Conservation (phyloP, 176 grass and related monocot genomes). For the Themeda triandra region DNA sequence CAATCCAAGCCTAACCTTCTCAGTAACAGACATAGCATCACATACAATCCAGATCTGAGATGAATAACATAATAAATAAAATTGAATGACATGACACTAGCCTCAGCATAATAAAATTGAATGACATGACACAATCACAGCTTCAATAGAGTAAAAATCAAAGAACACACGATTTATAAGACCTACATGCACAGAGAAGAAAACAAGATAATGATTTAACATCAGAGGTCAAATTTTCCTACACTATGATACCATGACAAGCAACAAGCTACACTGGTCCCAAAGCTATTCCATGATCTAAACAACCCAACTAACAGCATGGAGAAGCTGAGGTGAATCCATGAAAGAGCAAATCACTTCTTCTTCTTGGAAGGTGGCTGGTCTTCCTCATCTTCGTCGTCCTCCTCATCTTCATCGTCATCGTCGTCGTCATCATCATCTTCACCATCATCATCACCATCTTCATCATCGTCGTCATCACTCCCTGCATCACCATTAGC, state of each 20-base stretch:
- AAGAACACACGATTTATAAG: slow-evolving; percentile 5
- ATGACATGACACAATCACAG: slow-evolving; percentile 26
- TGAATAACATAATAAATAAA: slow-evolving; percentile 28
- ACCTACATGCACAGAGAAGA: slow-evolving; percentile 35
- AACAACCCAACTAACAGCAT: slow-evolving; percentile 43
- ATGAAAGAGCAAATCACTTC: slow-evolving; percentile 52
- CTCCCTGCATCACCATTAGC: slow-evolving; percentile 51
- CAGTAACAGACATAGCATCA: neutral
- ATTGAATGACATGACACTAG: slow-evolving; percentile 19
- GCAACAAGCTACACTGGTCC: slow-evolving; percentile 33
- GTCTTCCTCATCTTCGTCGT: slow-evolving; percentile 49
- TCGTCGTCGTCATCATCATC: slow-evolving; percentile 52
- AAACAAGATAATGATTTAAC: slow-evolving; percentile 36
- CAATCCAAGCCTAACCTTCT: neutral
- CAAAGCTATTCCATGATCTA: slow-evolving; percentile 40
- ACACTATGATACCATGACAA: slow-evolving; percentile 36
- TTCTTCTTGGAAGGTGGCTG: slow-evolving; percentile 83
- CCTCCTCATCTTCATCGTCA: slow-evolving; percentile 33
- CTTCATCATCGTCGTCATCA: slow-evolving; percentile 31
- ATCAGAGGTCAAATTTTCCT: slow-evolving; percentile 48
- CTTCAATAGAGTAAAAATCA: slow-evolving; percentile 36
- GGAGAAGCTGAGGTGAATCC: slow-evolving; percentile 12
- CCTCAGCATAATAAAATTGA: slow-evolving; percentile 26
- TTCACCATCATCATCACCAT: neutral
- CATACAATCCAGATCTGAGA: neutral